Base-by-base conservation (phyloP, 768 basidiomycete genomes). In the Fomitopsis pulvina region DNA sequence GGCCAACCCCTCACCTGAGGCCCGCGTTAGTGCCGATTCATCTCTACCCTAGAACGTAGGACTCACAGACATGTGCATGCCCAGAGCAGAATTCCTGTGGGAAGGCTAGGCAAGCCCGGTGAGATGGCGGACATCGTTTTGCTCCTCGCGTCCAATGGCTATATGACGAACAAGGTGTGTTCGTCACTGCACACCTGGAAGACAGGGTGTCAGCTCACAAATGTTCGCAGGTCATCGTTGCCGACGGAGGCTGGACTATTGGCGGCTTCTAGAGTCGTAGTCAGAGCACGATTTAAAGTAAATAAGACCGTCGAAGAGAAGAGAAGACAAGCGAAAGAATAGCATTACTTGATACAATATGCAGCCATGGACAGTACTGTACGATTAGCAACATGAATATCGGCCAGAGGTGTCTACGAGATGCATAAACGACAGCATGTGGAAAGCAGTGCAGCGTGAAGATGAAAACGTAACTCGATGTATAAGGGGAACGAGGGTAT, bases 131-230 rank as follows among this genome's bases (percentile, higher is more conserved):
- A 71, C 21, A 63, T 78, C n/a, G 75, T 79, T 9, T 71, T 75
- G 53, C 62, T 76, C 60, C 64, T 79, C 3, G 73, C 71, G 4
- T 69, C 65, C 2, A 80, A 80, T 56, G 68, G 63, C 12, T 80
- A 79, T 44, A 75, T 80, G 72, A 78, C 77, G 18, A 77, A 80
- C 63, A 80, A 80, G 71, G 78, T 74, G 45, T 14, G 65, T 42
- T 38, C 18, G n/a, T 24, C 32, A 14, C 27, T 41, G 4, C 26
- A n/a, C 6, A 44, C 45, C 21, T 5, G 7, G 27, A 37, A 46
- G 22, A 47, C 45, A 38, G 45, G 14, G 25, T 22, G 29, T 25
- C 3, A 1, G 21, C 41, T 42, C 14, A 42, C 11, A 18, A 3
- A 20, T n/a, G 2, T n/a, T 24, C n/a, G 9, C 42, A 77, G 74